Evolutionary conservation across 306 rosid species (phyloP).

Genomic region (Ormosia emarginata): DNA sequence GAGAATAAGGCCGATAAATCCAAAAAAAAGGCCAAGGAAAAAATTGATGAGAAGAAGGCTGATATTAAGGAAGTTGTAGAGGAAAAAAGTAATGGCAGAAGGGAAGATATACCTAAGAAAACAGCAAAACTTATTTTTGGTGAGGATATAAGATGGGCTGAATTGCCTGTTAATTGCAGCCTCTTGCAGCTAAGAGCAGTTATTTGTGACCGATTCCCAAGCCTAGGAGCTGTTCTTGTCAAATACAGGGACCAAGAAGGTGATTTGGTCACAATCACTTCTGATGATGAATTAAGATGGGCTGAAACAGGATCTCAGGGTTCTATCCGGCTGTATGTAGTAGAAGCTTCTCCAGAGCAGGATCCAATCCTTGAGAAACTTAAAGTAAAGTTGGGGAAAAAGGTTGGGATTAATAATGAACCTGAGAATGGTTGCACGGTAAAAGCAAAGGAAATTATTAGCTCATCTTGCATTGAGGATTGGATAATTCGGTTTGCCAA

Average conservation of each 20-base stretch:
- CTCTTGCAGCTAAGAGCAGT: conserved; percentile 71
- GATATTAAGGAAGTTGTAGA: conserved; percentile 70
- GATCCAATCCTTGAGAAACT: conserved; percentile 61
- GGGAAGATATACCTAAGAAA: conserved; percentile 50
- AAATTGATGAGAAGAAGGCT: conserved; percentile 44
- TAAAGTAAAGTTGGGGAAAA: conserved; percentile 21
- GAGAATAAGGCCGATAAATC: conserved; percentile 21
- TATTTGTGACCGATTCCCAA: conserved; percentile 58
- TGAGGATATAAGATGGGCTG: conserved; percentile 85
- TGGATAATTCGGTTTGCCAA: conserved; percentile 83
- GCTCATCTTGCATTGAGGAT: conserved; percentile 76
- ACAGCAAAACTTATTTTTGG: conserved; percentile 77
- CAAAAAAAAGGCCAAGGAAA: conserved; percentile 47
- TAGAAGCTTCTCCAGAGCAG: conserved; percentile 59
- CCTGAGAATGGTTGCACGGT: conserved; percentile 38
- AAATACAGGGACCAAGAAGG: conserved; percentile 89
- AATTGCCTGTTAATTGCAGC: conserved; percentile 67
- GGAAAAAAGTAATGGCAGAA: conserved; percentile 40
- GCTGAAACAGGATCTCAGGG: conserved; percentile 71
- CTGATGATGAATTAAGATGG: conserved; percentile 72
- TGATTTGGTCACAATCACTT: conserved; percentile 85
- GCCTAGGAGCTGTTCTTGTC: conserved; percentile 63
- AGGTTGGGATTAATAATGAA: conserved; percentile 17
- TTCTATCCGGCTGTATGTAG: conserved; percentile 63
- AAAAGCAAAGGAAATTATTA: conserved; percentile 43